Base-by-base conservation (phyloP, 2,329 filamentous ascomycete species). In the Diaporthe velutina region DNA sequence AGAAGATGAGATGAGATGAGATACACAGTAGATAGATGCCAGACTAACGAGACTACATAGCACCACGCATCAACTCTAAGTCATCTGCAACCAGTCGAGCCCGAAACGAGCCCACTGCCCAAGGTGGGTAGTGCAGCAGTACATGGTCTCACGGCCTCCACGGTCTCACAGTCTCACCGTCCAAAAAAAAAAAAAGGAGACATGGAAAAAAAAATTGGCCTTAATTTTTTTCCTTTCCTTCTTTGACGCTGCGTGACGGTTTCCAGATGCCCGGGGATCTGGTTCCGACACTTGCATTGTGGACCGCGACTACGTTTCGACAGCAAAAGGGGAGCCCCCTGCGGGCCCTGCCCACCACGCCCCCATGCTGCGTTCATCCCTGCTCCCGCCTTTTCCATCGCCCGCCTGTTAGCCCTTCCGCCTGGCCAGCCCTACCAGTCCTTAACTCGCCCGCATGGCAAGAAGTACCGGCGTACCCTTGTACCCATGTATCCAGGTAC, bases 371-470 rank as follows among this genome's bases (percentile, higher is more conserved):
- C 48, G 64, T 40, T 30, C 15, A 72, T 55, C 70, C 70, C 57
- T 72, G 70, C 57, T 72, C 57, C 57, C 48, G 70, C 35, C 57
- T 55, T 72, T 64, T 54, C 25, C 30, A 28, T 42, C 57, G 25
- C 35, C 70, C 70, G 70, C 70, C 70, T 72, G 70, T 72, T 72
- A 72, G 70, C 50, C 33, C 33, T 2, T 6, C 33, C 57, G 70
- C 70, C 13, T 19, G 19, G 12, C 35, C 64, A 40, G 50, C 70
- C 57, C 48, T 33, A 45, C 57, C 15, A 30, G 17, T 33, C 57
- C 70, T 40, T 72, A 72, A 72, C 70, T 68, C 64, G 7, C 30
- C 22, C 33, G 13, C 45, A 25, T 19, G 13, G 7, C 7, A 25
- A 33, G 17, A 64, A 17, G 60, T 64, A 35, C 61, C 68, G 3